phyloP scores from a whole-genome alignment of 2,329 filamentous ascomycete species.

The Monilinia polystroma region DNA sequence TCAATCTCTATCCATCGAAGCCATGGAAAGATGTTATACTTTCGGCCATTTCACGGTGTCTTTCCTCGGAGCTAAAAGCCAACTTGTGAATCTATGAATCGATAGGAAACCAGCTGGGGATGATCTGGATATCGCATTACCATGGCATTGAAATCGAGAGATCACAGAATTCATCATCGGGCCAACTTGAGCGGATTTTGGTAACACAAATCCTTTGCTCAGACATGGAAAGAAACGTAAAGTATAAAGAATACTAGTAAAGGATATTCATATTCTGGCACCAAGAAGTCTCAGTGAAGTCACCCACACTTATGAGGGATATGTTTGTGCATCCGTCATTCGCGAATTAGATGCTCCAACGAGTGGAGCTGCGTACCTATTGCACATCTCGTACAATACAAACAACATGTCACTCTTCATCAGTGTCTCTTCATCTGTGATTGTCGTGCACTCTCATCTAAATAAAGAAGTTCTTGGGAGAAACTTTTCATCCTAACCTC shows the following conservation, averaged over 20 bases:
- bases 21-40: too few relatives aligned
- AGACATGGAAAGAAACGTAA: background rate
- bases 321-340: background rate
- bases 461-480: background rate
- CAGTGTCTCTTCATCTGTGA: background rate
- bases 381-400: background rate
- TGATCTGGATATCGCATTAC: too few relatives aligned
- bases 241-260: background rate
- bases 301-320: slow-evolving; percentile 9
- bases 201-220: background rate
- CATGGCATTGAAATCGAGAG: too few relatives aligned
- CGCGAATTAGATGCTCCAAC: background rate
- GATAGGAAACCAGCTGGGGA: too few relatives aligned
- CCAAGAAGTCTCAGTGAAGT: background rate
- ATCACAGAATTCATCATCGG: too few relatives aligned
- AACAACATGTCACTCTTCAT: background rate
- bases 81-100: too few relatives aligned
- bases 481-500: background rate
- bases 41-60: too few relatives aligned
- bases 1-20: too few relatives aligned
- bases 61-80: too few relatives aligned
- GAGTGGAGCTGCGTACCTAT: background rate
- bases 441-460: background rate
- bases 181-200: too few relatives aligned
- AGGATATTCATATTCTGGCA: background rate